phyloP scores from a whole-genome alignment of 495 filamentous ascomycete genomes.

The Penicillium malachiteum region DNA sequence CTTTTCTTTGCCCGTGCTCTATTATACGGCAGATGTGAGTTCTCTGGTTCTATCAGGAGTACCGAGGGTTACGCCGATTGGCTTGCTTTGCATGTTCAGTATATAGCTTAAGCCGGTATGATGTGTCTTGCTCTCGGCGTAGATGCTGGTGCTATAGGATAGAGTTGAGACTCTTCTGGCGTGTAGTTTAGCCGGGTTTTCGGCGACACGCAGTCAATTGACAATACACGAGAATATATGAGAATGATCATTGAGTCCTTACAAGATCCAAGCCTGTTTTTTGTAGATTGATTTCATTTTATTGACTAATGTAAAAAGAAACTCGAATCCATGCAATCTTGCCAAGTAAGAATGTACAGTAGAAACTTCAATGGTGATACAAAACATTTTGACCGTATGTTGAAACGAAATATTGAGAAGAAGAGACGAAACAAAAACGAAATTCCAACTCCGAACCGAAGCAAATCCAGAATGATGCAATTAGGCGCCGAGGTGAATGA shows the following conservation, averaged over 20 bases:
- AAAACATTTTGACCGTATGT: slow-evolving; percentile 11
- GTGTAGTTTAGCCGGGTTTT: not conserved
- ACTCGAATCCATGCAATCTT: not conserved
- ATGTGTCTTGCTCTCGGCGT: not conserved
- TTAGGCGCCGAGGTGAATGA: slow-evolving; percentile 18
- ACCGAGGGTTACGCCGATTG: not conserved
- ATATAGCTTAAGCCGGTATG: not conserved
- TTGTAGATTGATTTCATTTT: no score
- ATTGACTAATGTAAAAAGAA: no score
- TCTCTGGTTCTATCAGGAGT: not conserved
- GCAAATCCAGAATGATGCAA: slow-evolving; percentile 20
- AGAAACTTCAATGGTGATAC: slow-evolving; percentile 24
- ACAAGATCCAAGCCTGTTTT: no score
- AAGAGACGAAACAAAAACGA: slow-evolving; percentile 7
- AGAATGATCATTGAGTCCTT: not conserved
- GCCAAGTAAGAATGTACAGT: slow-evolving; percentile 4
- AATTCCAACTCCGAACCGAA: slow-evolving; percentile 10
- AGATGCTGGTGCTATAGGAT: not conserved
- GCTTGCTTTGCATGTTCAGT: not conserved
- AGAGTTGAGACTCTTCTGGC: not conserved
- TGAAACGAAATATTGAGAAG: slow-evolving; percentile 10
- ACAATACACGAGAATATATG: not conserved
- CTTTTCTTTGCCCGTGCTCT: no score
- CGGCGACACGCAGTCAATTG: slow-evolving; percentile 6
- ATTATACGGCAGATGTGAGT: no score